Evolutionary conservation across 2,329 filamentous ascomycete species (phyloP).

Genomic region (Trichophyton equinum): DNA sequence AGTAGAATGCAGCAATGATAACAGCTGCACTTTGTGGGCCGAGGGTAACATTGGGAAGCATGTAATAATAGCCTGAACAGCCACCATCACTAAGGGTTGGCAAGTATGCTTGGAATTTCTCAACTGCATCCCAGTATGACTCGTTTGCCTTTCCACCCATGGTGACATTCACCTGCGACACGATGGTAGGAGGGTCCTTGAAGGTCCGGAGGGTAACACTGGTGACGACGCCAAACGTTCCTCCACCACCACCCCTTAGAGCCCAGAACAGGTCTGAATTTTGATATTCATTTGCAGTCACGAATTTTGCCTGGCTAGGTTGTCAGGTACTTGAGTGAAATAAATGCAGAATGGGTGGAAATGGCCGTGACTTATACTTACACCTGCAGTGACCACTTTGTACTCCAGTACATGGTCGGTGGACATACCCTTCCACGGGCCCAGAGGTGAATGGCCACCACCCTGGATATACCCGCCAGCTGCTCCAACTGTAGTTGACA

Average conservation of each 20-base stretch:
- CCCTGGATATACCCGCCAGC: constrained; percentile 37
- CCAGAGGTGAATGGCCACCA: constrained; percentile 45
- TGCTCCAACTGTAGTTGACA: constrained; percentile 41
- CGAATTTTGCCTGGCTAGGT: constrained; percentile 32
- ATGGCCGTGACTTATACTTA: constrained; percentile 22
- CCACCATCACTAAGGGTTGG: constrained; percentile 11
- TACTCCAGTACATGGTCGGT: constrained; percentile 39
- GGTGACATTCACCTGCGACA: constrained; percentile 9
- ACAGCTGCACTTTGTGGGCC: not conserved
- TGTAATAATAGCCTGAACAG: constrained; percentile 12
- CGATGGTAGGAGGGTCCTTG: constrained; percentile 6
- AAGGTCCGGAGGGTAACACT: constrained; percentile 42
- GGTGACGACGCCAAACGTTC: constrained; percentile 46
- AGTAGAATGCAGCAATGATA: constrained; percentile 4
- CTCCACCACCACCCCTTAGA: constrained; percentile 46
- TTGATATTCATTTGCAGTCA: constrained; percentile 36
- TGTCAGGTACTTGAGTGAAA: constrained; percentile 16
- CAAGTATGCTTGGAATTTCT: constrained; percentile 11
- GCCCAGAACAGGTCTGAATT: constrained; percentile 54
- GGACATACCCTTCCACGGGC: constrained; percentile 39
- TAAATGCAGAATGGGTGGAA: constrained; percentile 15
- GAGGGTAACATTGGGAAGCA: constrained; percentile 7
- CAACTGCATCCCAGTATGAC: constrained; percentile 10
- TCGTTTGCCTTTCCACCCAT: constrained; percentile 7
- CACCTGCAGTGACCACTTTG: constrained; percentile 38